Conservation (phyloP, 148 eudicot genomes). For the Suaeda aralocaspica region DNA sequence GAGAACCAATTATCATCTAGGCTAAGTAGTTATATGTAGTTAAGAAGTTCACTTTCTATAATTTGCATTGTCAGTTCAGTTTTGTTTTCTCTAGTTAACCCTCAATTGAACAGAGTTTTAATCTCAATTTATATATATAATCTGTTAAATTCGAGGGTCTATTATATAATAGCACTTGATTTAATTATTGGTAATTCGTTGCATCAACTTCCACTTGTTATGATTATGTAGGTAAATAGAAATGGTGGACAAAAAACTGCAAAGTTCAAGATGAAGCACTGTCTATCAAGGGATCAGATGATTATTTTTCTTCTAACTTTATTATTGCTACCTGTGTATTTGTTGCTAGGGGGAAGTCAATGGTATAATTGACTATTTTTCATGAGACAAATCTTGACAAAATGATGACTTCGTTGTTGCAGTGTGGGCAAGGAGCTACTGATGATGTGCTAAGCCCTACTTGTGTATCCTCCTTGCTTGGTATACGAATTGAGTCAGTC, state of each 20-base stretch:
- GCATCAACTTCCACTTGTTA: constrained; percentile 23
- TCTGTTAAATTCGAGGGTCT: background rate
- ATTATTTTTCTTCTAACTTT: constrained; percentile 17
- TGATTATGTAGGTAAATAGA: constrained; percentile 52
- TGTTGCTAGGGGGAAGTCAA: background rate
- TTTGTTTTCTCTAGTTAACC: background rate
- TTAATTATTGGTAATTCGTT: background rate
- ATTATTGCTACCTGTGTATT: background rate
- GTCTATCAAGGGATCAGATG: constrained; percentile 37
- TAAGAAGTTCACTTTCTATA: too few relatives aligned
- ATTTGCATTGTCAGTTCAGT: background rate
- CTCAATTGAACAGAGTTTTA: background rate
- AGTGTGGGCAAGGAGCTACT: constrained; percentile 98
- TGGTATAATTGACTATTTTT: constrained; percentile 7
- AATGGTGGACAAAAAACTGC: constrained; percentile 40
- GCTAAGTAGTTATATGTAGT: too few relatives aligned
- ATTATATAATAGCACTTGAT: background rate
- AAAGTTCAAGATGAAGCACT: constrained; percentile 45
- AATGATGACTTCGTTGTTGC: constrained; percentile 24
- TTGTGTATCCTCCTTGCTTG: constrained; percentile 84
- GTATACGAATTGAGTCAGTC: constrained; percentile 60
- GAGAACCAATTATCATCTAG: too few relatives aligned
- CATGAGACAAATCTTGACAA: constrained; percentile 10
- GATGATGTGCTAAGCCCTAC: constrained; percentile 89
- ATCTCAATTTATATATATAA: background rate